Conservation (phyloP, 2,329 filamentous ascomycete species). For the Aspergillus tanneri region DNA sequence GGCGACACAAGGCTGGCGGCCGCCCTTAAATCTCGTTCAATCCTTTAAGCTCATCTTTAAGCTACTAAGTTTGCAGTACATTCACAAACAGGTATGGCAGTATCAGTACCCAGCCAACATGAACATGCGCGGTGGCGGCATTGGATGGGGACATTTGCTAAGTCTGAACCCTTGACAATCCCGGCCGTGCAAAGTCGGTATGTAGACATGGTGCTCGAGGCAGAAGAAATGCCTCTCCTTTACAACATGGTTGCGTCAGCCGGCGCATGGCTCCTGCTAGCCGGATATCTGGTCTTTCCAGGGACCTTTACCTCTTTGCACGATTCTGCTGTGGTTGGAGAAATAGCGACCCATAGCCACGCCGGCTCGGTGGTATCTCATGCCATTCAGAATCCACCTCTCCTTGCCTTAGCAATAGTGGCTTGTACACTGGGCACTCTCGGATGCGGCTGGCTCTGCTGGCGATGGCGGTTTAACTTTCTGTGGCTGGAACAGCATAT, state of each 20-base stretch:
- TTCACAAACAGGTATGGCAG: no score
- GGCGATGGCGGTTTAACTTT: not conserved
- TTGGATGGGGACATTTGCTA: no score
- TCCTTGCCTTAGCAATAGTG: constrained; percentile 1
- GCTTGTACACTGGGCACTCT: not conserved
- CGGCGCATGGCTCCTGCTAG: constrained; percentile 4
- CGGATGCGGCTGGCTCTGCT: constrained; percentile 5
- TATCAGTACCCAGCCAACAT: no score
- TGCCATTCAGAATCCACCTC: constrained; percentile 1
- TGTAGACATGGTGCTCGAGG: constrained; percentile 6
- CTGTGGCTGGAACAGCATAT: not conserved
- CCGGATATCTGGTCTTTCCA: constrained; percentile 6
- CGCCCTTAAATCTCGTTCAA: no score
- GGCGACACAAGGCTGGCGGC: no score
- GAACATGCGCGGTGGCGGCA: no score
- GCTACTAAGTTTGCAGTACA: no score
- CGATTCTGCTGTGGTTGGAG: not conserved
- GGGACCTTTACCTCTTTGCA: constrained; percentile 3
- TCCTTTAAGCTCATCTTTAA: no score
- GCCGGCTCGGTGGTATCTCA: not conserved
- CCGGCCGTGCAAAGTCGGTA: constrained; percentile 1
- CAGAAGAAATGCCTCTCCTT: constrained; percentile 1
- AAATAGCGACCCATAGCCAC: not conserved
- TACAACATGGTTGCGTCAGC: constrained; percentile 1
- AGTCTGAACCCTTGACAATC: no score